These are phyloP conservation scores for Arthrobotrys entomopaga DNA, from an alignment of 2,329 filamentous ascomycete genomes.

Conservation along the genomic window DNA sequence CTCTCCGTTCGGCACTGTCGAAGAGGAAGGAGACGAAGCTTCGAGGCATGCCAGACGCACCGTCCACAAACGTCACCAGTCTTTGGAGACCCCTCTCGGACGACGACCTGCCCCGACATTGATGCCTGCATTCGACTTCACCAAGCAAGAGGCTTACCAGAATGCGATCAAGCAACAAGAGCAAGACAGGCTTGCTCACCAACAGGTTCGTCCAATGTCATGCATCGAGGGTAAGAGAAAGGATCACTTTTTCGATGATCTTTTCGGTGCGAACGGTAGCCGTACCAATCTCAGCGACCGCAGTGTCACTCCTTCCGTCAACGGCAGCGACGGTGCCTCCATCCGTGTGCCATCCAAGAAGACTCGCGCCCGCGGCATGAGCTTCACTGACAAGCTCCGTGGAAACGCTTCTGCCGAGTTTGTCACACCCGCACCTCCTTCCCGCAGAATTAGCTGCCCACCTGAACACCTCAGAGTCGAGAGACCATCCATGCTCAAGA, in stretches of 20 bases:
- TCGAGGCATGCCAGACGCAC: constrained; percentile 39
- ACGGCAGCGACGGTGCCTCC: constrained; percentile 39
- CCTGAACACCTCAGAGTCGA: constrained; percentile 38
- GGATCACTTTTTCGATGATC: constrained; percentile 52
- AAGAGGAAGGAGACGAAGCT: constrained; percentile 48
- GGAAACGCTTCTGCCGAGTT: constrained; percentile 33
- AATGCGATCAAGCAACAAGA: constrained; percentile 46
- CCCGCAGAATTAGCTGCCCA: constrained; percentile 40
- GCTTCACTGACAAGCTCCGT: constrained; percentile 53
- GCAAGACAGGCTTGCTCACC: constrained; percentile 39
- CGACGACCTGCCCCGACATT: constrained; percentile 28
- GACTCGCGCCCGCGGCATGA: constrained; percentile 47
- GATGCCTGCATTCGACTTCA: constrained; percentile 53
- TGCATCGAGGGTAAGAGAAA: constrained; percentile 44
- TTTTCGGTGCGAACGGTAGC: constrained; percentile 46
- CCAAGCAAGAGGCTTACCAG: constrained; percentile 52
- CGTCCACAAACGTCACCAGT: constrained; percentile 52
- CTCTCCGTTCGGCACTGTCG: constrained; percentile 50
- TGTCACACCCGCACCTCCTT: constrained; percentile 11
- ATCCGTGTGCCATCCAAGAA: constrained; percentile 51
- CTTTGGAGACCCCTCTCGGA: constrained; percentile 36
- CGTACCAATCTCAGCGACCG: constrained; percentile 50
- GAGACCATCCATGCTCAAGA: constrained; percentile 47
- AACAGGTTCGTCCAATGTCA: constrained; percentile 24
- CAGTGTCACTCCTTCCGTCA: constrained; percentile 44